Percentiles rank a stretch among this genome's conserved stretches.
phyloP scores from a whole-genome alignment of 768 basidiomycete species.

The Neoboletus magnificus region DNA sequence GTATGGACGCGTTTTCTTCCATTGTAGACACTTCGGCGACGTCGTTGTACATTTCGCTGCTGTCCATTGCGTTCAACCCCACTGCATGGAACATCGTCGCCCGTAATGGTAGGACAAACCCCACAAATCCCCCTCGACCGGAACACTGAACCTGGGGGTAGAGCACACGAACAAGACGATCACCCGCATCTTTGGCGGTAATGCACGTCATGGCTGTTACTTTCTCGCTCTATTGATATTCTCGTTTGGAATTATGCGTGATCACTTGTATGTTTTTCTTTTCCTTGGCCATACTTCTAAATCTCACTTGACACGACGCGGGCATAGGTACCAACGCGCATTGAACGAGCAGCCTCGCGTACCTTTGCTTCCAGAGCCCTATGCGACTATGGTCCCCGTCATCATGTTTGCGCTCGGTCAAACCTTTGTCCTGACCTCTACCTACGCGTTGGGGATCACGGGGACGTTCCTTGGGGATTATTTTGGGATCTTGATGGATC shows the following conservation, averaged over 20 bases:
- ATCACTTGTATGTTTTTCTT: constrained; percentile 62
- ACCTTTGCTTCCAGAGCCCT: constrained; percentile 63
- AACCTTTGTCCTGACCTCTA: constrained; percentile 82
- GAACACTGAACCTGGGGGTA: constrained; percentile 20
- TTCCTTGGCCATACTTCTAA: no score
- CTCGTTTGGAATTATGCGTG: constrained; percentile 78
- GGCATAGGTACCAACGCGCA: constrained; percentile 67
- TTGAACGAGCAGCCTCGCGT: constrained; percentile 71
- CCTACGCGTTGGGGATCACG: constrained; percentile 88
- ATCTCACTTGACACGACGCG: background rate
- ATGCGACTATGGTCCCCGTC: constrained; percentile 56
- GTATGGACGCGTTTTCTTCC: constrained; percentile 29
- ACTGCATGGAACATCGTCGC: constrained; percentile 96
- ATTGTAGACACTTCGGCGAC: constrained; percentile 58
- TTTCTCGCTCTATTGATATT: constrained; percentile 85
- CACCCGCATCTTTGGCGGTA: constrained; percentile 78
- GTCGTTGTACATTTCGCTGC: constrained; percentile 64
- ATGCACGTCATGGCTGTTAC: constrained; percentile 76
- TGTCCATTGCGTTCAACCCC: constrained; percentile 84
- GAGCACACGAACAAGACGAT: constrained; percentile 86
- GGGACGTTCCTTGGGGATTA: constrained; percentile 89
- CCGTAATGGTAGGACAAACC: constrained; percentile 65
- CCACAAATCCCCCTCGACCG: background rate
- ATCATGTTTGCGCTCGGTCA: constrained; percentile 71
- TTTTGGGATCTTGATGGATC: constrained; percentile 84